Conservation (phyloP, 139 green algal species). For the Micractinium conductrix region DNA sequence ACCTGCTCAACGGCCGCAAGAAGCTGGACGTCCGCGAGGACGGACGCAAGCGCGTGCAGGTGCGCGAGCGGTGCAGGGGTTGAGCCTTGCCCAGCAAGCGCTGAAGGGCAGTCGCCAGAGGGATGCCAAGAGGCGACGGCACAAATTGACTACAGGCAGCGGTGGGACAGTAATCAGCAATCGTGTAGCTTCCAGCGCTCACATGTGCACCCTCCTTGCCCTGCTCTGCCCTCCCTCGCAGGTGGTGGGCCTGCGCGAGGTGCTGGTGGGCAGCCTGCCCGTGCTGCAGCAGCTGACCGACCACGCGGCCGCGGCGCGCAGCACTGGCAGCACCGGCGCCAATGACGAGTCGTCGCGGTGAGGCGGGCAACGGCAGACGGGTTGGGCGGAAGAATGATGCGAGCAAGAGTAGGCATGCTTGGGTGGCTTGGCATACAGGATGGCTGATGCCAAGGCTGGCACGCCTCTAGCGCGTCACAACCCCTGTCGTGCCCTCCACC, state of each 20-base stretch:
- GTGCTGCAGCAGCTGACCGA: constrained; percentile 82
- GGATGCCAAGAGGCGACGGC: no score
- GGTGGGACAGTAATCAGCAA: no score
- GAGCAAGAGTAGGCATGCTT: background rate
- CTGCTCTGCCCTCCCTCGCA: constrained; percentile 52
- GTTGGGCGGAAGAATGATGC: no score
- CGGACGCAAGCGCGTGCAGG: constrained; percentile 82
- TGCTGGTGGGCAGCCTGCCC: constrained; percentile 48
- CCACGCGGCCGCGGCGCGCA: constrained; percentile 72
- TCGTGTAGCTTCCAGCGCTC: no score
- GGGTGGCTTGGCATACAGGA: no score
- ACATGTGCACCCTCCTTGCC: constrained; percentile 13
- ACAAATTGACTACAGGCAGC: no score
- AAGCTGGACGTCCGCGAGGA: constrained; percentile 96
- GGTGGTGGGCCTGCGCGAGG: constrained; percentile 86
- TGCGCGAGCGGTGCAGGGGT: no score
- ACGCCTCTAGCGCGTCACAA: no score
- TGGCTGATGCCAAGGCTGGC: no score
- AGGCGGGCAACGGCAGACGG: background rate
- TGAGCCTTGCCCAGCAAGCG: no score
- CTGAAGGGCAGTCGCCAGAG: no score
- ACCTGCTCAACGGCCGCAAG: constrained; percentile 94
- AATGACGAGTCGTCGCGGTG: constrained; percentile 92
- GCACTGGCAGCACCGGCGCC: constrained; percentile 91
- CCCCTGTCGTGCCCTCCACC: no score